Conservation (phyloP, 192 early-diverging fungal species). For the Fimicolochytrium jonesii region DNA sequence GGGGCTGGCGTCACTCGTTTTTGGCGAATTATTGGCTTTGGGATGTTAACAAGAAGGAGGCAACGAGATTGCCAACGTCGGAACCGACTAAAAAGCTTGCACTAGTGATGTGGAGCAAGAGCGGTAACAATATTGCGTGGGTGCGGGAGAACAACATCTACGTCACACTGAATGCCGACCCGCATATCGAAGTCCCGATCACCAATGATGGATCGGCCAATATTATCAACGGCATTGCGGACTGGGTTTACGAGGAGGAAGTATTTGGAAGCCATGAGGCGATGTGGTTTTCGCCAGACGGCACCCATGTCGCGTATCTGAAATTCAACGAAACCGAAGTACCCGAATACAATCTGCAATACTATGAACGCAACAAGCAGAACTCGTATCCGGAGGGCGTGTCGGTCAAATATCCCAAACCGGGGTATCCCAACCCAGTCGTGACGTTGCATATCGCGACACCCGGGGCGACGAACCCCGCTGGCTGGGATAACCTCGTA, state of each 20-base stretch:
- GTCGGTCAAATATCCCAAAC: constrained; percentile 84
- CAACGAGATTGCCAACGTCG: constrained; percentile 55
- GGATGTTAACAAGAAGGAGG: constrained; percentile 53
- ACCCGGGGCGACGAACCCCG: constrained; percentile 20
- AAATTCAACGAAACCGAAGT: constrained; percentile 84
- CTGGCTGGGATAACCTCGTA: constrained; percentile 26
- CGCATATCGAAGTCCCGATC: constrained; percentile 67
- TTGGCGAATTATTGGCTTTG: constrained; percentile 78
- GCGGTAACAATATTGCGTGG: constrained; percentile 72
- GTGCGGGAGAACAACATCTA: constrained; percentile 86
- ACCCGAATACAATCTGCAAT: constrained; percentile 71
- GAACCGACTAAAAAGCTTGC: constrained; percentile 44
- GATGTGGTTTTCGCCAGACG: constrained; percentile 88
- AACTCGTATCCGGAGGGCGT: constrained; percentile 69
- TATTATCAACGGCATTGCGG: constrained; percentile 90
- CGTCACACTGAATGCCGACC: constrained; percentile 59
- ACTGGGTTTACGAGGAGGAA: constrained; percentile 99
- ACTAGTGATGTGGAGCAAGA: constrained; percentile 75
- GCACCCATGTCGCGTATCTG: constrained; percentile 70
- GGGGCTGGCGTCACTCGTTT: constrained; percentile 80
- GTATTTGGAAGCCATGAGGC: constrained; percentile 64
- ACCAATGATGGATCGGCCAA: constrained; percentile 78
- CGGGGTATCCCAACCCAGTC: constrained; percentile 81
- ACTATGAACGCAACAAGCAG: constrained; percentile 53
- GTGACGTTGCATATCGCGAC: constrained; percentile 70